Evolutionary conservation across 2,329 filamentous ascomycete genomes (phyloP), one percentile per base, ranked within the genome.

Genomic region (Fusarium sp.): DNA sequence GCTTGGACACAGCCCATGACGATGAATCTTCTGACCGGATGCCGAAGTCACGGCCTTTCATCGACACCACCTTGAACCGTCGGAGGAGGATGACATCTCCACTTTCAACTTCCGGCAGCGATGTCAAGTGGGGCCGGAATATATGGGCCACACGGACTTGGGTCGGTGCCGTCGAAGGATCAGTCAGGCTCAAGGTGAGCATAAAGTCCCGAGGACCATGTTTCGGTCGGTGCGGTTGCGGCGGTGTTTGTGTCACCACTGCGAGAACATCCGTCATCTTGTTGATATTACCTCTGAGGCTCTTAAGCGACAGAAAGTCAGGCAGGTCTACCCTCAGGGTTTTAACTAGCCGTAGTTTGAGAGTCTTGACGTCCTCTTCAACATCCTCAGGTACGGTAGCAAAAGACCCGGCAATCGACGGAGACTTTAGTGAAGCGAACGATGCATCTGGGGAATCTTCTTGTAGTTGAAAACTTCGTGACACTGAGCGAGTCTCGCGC

Each of bases 1-100:
- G 77, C 69, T 89, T 86, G 66, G 88, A 90, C 5, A 91, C 86
- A 3, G 86, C 88, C 86, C 89, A 91, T 56, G 86, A 85, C 18
- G 87, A 89, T 34, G 79, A 81, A 45, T 86, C 85, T n/a, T 81
- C 82, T n/a, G 83, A 83, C 49, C 83, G 80, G 51, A 90, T 78
- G 1, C 86, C 88, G 65, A 87, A 89, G 3, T 85, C 88, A 54
- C 84, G 84, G 46, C 81, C 81, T 61, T 84, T 84, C 52, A 89
- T 77, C 4, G 87, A 81, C 43, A 84, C 80, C 16, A 89, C 85
- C 28, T 82, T 81, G 67, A 91, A 87, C 49, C 83, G 81, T 25
- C 86, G 84, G 41, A 91, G 82, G 31, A 91, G 80, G 31, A 90
- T 81, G 4, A 86, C 83, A 71, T 91, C 88, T 8, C 89, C 89